These are phyloP conservation scores for Solanum hybrid DNA, from an alignment of 305 asterid genomes.

Conservation along the genomic window DNA sequence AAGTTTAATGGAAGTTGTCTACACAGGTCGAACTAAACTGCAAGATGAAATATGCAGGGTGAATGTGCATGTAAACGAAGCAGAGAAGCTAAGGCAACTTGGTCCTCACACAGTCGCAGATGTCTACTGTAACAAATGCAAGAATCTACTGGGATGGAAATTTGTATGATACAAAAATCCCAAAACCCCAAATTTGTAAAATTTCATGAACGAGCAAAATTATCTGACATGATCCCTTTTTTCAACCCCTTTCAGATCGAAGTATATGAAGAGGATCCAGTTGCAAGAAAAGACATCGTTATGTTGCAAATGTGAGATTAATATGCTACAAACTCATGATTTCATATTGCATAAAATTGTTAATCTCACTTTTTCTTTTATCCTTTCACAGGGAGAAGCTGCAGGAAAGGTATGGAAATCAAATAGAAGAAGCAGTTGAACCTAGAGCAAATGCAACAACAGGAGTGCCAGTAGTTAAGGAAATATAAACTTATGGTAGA, in stretches of 20 bases:
- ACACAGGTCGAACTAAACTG: not conserved
- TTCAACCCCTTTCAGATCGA: not conserved
- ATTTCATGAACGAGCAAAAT: not conserved
- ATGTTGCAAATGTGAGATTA: not conserved
- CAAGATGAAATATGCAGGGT: not conserved
- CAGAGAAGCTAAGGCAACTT: not conserved
- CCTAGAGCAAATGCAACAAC: not conserved
- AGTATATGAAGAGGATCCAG: not conserved
- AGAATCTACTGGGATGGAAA: not conserved
- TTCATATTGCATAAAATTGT: not conserved
- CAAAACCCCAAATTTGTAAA: not conserved
- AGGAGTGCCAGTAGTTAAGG: not conserved
- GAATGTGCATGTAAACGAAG: not conserved
- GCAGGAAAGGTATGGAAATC: not conserved
- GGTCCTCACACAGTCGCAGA: not conserved
- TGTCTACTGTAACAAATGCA: not conserved
- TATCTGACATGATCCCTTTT: not conserved
- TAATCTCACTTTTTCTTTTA: not conserved
- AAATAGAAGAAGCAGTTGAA: slow-evolving; percentile 1
- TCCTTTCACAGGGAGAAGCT: slow-evolving; percentile 7
- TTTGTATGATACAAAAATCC: slow-evolving; percentile 2
- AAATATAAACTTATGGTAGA: not conserved
- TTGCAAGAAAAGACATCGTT: not conserved
- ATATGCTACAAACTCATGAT: not conserved
- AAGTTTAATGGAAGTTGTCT: not conserved